A percentile compares a stretch with the other conserved stretches of the same genome.
These are phyloP conservation scores for Erodium chrysanthum DNA, from an alignment of 441 rosid genomes.

Conservation along the genomic window DNA sequence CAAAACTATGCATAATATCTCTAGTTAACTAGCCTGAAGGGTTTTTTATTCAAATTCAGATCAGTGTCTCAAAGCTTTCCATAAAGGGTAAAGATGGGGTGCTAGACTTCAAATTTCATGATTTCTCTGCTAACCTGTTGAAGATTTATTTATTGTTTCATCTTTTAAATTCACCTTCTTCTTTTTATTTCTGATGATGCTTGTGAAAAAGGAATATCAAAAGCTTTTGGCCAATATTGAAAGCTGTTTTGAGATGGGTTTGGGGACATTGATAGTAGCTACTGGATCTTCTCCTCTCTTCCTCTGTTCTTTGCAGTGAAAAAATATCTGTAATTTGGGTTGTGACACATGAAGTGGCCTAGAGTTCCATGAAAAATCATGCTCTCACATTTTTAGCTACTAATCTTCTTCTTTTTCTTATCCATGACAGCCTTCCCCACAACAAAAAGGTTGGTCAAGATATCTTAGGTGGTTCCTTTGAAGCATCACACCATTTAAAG, in stretches of 20 bases:
- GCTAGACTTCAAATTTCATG: too few species aligned
- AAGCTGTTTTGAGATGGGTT: neutral
- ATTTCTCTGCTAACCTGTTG: neutral
- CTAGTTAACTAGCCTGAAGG: neutral
- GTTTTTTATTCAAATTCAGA: neutral
- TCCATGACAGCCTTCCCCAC: slow-evolving; percentile 55
- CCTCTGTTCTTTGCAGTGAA: too few species aligned
- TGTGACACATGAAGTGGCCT: too few species aligned
- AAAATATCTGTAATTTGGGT: too few species aligned
- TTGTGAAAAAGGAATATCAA: too few species aligned
- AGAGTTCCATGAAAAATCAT: too few species aligned
- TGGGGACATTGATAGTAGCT: neutral
- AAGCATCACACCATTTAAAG: slow-evolving; percentile 11
- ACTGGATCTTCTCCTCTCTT: too few species aligned
- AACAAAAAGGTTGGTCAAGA: slow-evolving; percentile 46
- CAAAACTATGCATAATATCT: neutral
- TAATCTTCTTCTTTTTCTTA: neutral
- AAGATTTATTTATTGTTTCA: neutral
- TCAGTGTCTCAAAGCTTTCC: neutral
- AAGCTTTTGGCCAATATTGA: neutral
- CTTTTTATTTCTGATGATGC: too few species aligned
- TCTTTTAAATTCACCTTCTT: too few species aligned
- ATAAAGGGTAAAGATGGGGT: neutral
- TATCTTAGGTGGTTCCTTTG: neutral
- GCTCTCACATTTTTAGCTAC: neutral